Evolutionary conservation across 345 rosid species (phyloP), one percentile per base, ranked within the genome.

Genomic region (Pistacia integerrima): DNA sequence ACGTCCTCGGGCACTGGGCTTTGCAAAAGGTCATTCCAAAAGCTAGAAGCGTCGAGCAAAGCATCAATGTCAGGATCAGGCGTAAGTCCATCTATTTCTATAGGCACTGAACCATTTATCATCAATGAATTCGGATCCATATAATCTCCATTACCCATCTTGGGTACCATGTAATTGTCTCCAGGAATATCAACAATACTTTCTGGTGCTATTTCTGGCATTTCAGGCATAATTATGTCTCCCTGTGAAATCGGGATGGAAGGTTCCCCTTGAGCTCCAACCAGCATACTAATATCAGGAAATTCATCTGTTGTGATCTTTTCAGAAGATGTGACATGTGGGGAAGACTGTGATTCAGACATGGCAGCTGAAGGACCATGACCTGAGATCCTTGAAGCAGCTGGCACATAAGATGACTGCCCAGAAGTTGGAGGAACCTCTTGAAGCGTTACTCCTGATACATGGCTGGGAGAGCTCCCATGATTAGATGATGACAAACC

Each of bases 381-480:
- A 44, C 64, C 78, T n/a, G 86, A 77, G 33, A 82, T 49, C 60
- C 69, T 79, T 8, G 85, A 77, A 67, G 80, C 65, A 56, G 81
- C 67, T 58, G 83, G 75, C 54, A 55, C 58, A 69, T 65, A 71
- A 5, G 84, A 54, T 46, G 85, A 70, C 74, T 72, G 84, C 54
- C 85, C 85, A 60, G 88, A 84, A 81, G 85, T 82, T 76, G 89
- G 90, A 48, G 90, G 83, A 63, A 93, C 92, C 84, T 92, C 98
- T 74, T 90, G 93, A 79, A 93, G 94, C 62, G 94, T 90, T 78
- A 89, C 91, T 69, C 93, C 93, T 11, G 97, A 86, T 38, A 77
- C 52, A 49, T 59, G 73, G 81, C 78, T 81, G 20, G 89, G 75
- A 79, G 91, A 76, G 82, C 75, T 83, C 76, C 86, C 88, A 79